Evolutionary conservation across 1,139 yeast genomes (phyloP), one percentile per base, ranked within the genome.

Genomic region (Pichia sp.): DNA sequence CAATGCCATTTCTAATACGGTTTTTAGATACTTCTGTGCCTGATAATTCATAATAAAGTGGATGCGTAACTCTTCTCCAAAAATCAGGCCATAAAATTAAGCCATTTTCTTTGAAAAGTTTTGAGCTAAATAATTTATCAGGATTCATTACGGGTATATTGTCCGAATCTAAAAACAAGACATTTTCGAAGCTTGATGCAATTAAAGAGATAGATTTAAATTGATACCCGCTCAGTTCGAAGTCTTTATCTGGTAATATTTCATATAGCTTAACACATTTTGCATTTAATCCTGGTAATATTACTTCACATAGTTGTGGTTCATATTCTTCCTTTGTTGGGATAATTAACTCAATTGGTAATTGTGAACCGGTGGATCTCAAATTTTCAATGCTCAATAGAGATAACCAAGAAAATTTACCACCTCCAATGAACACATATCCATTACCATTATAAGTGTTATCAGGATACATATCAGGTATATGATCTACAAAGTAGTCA

Each of bases 71-170:
- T 55, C 87, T 71, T 58, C 75, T 72, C 87, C 88, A 83, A 61
- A 79, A 83, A 63, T 83, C 87, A 6, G 87, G 87, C 87, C 87
- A 83, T 28, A 81, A 58, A n/a, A 72, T 67, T 62, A 79, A 64
- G 0, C 79, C 75, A 30, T 67, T 70, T n/a, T 71, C 66, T 42
- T 64, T 62, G 61, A 68, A 79, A 28, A 78, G 66, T 5, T 71
- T 68, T 0, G 73, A 64, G 1, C 67, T 66, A 55, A 82, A 75
- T 11, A 81, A 67, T 13, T 63, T 58, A 61, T 79, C 84, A 1
- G 84, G 84, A 28, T 73, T 68, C 52, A 72, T 72, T 6, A 80
- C 77, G 0, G 84, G 79, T 22, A 79, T 71, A 58, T 81, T 81
- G 62, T 81, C 87, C 56, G 84, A 77, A 62, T 81, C 87, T 52